Conservation (phyloP, 176 grass and related monocot genomes). For the Oryza coarctata region DNA sequence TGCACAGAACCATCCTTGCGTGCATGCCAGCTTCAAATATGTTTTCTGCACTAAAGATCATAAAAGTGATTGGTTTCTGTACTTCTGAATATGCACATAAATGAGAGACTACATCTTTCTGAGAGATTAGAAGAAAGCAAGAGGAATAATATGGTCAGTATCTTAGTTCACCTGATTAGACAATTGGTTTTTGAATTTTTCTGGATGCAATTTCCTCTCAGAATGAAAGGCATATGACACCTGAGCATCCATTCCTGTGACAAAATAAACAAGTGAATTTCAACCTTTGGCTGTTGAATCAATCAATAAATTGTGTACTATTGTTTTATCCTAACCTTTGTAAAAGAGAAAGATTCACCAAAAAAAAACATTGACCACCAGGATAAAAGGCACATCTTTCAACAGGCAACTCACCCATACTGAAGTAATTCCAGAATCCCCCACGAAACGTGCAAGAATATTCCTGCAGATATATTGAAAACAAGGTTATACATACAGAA, state of each 20-base stretch:
- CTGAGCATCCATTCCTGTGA: constrained; percentile 96
- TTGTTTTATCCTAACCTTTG: not conserved
- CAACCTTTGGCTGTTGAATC: constrained; percentile 29
- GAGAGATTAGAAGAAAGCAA: not conserved
- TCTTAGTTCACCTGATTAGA: constrained; percentile 78
- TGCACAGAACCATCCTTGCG: constrained; percentile 95
- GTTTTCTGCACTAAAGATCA: constrained; percentile 70
- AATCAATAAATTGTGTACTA: not conserved
- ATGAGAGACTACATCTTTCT: constrained; percentile 14
- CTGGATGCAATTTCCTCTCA: constrained; percentile 83
- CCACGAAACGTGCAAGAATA: constrained; percentile 77
- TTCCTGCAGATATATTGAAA: constrained; percentile 50
- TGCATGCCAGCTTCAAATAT: constrained; percentile 91
- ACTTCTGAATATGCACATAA: constrained; percentile 2
- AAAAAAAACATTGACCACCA: not conserved
- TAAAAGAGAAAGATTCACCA: constrained; percentile 6
- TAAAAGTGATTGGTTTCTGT: constrained; percentile 29
- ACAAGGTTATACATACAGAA: constrained; percentile 22
- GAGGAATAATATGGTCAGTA: not conserved
- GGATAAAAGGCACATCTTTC: constrained; percentile 22
- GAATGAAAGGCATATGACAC: constrained; percentile 93
- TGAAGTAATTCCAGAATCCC: constrained; percentile 98
- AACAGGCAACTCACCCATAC: constrained; percentile 80
- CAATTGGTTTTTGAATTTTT: constrained; percentile 93
- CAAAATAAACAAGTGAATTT: constrained; percentile 30